Base-by-base conservation (phyloP, 2,329 filamentous ascomycete species). In the Diaporthe aspalathi region DNA sequence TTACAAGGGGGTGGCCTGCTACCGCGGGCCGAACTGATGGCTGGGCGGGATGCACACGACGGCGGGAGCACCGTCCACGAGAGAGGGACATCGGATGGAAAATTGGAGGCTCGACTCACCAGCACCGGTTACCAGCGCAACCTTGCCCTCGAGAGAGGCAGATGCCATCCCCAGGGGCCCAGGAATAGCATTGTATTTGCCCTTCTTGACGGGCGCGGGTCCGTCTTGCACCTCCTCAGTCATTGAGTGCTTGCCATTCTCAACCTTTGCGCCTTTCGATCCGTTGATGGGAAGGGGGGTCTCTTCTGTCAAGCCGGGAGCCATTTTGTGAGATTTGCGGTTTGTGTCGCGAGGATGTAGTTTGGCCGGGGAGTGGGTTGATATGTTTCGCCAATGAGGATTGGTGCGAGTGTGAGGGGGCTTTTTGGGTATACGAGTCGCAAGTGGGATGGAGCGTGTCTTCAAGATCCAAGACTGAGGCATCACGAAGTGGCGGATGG, bases 151-250 rank as follows among this genome's bases (percentile, higher is more conserved):
- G 14, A 81, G 79, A 38, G 80, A 81, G 45, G 81, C 81, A 47
- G 81, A 82, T 32, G 77, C 79, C 62, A 83, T 70, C 40, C 81
- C 81, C 57, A 83, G 76, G 68, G 81, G 81, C 7, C 81, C 81
- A 8, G 81, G 81, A 60, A 83, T 79, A 63, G 75, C 73, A 74
- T 83, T 80, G 75, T 81, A 81, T 74, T 80, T 81, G 73, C 77
- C 78, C 71, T 73, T 73, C 69, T 68, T 71, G 20, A 40, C n/a
- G 49, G 73, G 73, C 11, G 74, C 66, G 50, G 67, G 57, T 6
- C 32, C 66, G 24, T 63, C 70, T 47, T 62, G 68, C 53, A 78
- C 76, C 52, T 35, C 43, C n/a, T 71, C 68, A n/a, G 56, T 29
- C 3, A 57, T 38, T n/a, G 54, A 11, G 63, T 67, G 71, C 65